Evolutionary conservation across 2,329 filamentous ascomycete genomes (phyloP), one percentile per base, ranked within the genome.

Genomic region (Fusarium sp.): DNA sequence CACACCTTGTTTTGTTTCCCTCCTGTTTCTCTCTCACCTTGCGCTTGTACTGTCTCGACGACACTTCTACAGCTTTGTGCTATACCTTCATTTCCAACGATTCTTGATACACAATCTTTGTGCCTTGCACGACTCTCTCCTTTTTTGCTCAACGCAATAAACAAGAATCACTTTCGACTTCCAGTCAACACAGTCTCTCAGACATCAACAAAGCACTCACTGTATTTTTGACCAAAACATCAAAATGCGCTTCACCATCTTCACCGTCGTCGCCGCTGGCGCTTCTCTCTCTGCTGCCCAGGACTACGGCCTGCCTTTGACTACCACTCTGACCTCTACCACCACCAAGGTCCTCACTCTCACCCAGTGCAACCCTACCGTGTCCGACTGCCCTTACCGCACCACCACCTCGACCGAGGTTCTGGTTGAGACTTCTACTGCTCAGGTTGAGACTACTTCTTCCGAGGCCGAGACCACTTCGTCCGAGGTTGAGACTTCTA

Each of bases 221-320:
- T 41, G 32, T 41, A 45, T 39, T 25, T 64, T 64, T 52, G 48
- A 52, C 37, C 69, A 70, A 74, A 68, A 67, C 65, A 56, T 76
- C 84, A 86, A 81, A 73, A 88, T 88, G 86, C 85, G 84, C 78
- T 83, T 85, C 83, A 81, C 85, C 73, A 81, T 79, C 78, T 75
- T 87, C 80, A 71, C 86, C 77, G 76, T 83, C 74, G 72, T 87
- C 74, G 84, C 85, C 76, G 82, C 83, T 68, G 81, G 82, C 80
- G 83, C 83, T 66, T 81, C 84, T 57, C 82, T 82, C 59, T 79
- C 80, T 71, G 83, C 83, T 68, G 78, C 79, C 56, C 69, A 72
- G 45, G 70, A 77, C 20, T 75, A 76, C 37, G 71, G 67, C 56
- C 56, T 70, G 58, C 67, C 68, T 18, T 67, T 61, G 13, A 87